Evolutionary conservation across 495 filamentous ascomycete genomes (phyloP).

Genomic region (Hypoxylon trugodes): DNA sequence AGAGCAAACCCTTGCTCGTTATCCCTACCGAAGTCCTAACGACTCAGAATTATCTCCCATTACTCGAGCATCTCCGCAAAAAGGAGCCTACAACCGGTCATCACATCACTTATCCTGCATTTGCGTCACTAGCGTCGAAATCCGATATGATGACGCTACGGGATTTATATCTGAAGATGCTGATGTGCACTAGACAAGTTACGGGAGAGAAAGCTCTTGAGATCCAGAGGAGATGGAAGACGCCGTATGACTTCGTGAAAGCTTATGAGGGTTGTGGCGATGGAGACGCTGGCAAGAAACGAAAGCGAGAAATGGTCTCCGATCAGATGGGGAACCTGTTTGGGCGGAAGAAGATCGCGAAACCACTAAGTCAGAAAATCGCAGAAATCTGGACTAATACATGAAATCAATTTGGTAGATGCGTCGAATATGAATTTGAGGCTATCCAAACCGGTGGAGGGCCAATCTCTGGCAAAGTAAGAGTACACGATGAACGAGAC

Average conservation of each 20-base stretch:
- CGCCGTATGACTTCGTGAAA: slow-evolving; percentile 72
- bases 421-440: background rate
- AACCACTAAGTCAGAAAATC: slow-evolving; percentile 71
- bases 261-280: slow-evolving; percentile 66
- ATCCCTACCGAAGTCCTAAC: slow-evolving; percentile 74
- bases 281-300: slow-evolving; percentile 56
- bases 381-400: slow-evolving; percentile 74
- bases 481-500: too few relatives aligned
- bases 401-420: slow-evolving; percentile 14
- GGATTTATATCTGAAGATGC: slow-evolving; percentile 84
- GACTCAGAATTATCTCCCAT: slow-evolving; percentile 73
- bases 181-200: slow-evolving; percentile 84
- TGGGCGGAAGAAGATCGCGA: slow-evolving; percentile 73
- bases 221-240: slow-evolving; percentile 79
- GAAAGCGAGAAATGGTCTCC: slow-evolving; percentile 62
- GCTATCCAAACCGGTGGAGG: too few relatives aligned
- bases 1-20: slow-evolving; percentile 59
- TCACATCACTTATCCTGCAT: slow-evolving; percentile 75
- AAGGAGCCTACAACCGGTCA: slow-evolving; percentile 60
- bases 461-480: too few relatives aligned
- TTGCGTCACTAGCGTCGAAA: slow-evolving; percentile 76
- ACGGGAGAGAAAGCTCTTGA: slow-evolving; percentile 83
- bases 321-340: slow-evolving; percentile 63
- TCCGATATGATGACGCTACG: slow-evolving; percentile 75
- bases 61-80: slow-evolving; percentile 64